A percentile compares a stretch with the other conserved stretches of the same genome.
Evolutionary conservation across 2,329 filamentous ascomycete genomes (phyloP).

Genomic region (Nothomitra cinnamomea): DNA sequence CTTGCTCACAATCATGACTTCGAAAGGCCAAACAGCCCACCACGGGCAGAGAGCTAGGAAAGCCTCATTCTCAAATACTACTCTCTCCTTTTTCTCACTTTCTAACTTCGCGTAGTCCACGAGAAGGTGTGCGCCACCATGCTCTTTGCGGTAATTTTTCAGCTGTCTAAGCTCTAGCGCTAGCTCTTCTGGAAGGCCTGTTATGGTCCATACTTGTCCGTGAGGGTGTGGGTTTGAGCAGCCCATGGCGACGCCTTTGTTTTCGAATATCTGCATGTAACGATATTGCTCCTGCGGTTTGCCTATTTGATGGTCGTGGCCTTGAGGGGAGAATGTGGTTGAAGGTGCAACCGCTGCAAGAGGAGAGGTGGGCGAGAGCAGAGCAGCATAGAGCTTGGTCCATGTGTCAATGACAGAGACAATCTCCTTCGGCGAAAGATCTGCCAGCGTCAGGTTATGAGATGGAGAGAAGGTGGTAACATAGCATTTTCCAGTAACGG

Average conservation of each 20-base stretch:
- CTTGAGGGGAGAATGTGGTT: slow-evolving; percentile 29
- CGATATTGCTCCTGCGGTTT: slow-evolving; percentile 53
- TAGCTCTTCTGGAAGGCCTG: slow-evolving; percentile 77
- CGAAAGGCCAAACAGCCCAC: slow-evolving; percentile 97
- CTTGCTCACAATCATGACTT: slow-evolving; percentile 78
- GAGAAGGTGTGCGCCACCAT: slow-evolving; percentile 59
- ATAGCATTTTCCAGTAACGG: slow-evolving; percentile 90
- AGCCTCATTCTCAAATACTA: slow-evolving; percentile 71
- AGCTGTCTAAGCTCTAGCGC: slow-evolving; percentile 62
- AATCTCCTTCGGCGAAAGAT: slow-evolving; percentile 63
- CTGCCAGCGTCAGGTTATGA: slow-evolving; percentile 83
- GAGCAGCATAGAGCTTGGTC: slow-evolving; percentile 74
- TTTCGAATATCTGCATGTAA: slow-evolving; percentile 99
- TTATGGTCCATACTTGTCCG: slow-evolving; percentile 92
- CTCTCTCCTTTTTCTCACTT: slow-evolving; percentile 60
- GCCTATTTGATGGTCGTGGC: slow-evolving; percentile 25
- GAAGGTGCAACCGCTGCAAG: slow-evolving; percentile 32
- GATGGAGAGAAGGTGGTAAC: slow-evolving; percentile 86
- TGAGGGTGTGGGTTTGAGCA: slow-evolving; percentile 98
- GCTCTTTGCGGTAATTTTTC: slow-evolving; percentile 56
- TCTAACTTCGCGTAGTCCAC: slow-evolving; percentile 79
- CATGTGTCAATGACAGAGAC: slow-evolving; percentile 74
- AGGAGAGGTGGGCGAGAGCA: slow-evolving; percentile 56
- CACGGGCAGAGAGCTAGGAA: slow-evolving; percentile 88
- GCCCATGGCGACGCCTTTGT: slow-evolving; percentile 95